Evolutionary conservation across 495 filamentous ascomycete genomes (phyloP).

Genomic region (Gamarada debralockiae): DNA sequence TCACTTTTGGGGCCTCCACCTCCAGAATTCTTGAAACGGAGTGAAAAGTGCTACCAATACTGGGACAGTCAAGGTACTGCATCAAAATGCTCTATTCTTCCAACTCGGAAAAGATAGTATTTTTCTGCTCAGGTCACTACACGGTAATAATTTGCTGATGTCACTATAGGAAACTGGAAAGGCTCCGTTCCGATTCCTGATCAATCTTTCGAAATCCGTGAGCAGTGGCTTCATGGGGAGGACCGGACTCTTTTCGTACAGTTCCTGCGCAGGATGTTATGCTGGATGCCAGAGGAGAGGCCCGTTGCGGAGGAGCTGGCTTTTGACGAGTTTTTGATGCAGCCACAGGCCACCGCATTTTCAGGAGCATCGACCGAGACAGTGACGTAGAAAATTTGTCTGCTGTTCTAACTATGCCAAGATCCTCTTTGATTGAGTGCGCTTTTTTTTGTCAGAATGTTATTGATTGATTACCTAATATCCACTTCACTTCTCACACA

Average conservation of each 20-base stretch:
- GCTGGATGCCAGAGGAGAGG: conserved; percentile 29
- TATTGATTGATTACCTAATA: conserved; percentile 15
- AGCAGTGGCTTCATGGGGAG: conserved; percentile 21
- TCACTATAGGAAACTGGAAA: conserved; percentile 32
- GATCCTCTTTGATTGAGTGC: conserved; percentile 14
- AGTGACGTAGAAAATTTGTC: conserved; percentile 16
- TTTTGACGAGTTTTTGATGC: conserved; percentile 28
- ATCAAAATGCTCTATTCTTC: conserved; percentile 14
- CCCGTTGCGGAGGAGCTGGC: conserved; percentile 23
- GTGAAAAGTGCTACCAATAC: conserved; percentile 24
- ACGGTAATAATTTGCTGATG: conserved; percentile 18
- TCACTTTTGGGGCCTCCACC: conserved; percentile 27
- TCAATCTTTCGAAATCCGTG: conserved; percentile 28
- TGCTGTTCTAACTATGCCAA: conserved; percentile 14
- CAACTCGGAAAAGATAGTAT: conserved; percentile 13
- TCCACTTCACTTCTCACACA: too few relatives aligned
- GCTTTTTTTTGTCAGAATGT: conserved; percentile 13
- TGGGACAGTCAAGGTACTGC: conserved; percentile 24
- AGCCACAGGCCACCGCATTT: conserved; percentile 16
- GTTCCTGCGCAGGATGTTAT: conserved; percentile 24
- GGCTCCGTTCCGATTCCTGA: conserved; percentile 29
- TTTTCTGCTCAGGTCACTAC: conserved; percentile 14
- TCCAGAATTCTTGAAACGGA: conserved; percentile 22
- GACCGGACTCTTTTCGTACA: conserved; percentile 22
- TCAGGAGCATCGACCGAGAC: conserved; percentile 16